These are phyloP conservation scores for Tolypocladium tundrense DNA, from an alignment of 2,329 filamentous ascomycete species.

Conservation along the genomic window DNA sequence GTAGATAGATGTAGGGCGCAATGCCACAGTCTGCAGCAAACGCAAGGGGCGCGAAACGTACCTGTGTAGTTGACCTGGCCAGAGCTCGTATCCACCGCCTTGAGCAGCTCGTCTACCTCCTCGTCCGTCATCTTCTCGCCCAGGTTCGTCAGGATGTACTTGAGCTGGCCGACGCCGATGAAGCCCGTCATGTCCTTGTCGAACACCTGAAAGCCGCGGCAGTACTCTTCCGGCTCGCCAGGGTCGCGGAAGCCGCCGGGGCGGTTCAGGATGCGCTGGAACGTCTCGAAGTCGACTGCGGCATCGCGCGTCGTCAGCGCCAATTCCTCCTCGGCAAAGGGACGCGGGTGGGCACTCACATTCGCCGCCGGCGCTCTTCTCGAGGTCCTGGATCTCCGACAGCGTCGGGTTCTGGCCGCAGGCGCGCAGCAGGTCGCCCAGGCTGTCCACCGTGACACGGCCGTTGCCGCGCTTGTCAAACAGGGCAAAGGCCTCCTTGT, in stretches of 20 bases:
- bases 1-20: neutral
- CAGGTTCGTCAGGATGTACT: constrained; percentile 95
- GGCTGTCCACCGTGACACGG: constrained; percentile 73
- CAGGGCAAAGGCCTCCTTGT: constrained; percentile 99
- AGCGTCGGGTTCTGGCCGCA: constrained; percentile 98
- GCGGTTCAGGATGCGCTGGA: constrained; percentile 92
- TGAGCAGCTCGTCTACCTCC: constrained; percentile 96
- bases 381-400: constrained; percentile 82
- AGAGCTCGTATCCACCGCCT: constrained; percentile 91
- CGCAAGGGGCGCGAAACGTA: constrained; percentile 30
- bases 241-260: constrained; percentile 97
- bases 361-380: constrained; percentile 80
- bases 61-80: constrained; percentile 97
- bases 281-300: constrained; percentile 93
- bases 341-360: constrained; percentile 56
- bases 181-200: constrained; percentile 98
- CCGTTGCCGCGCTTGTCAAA: constrained; percentile 99
- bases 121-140: constrained; percentile 99
- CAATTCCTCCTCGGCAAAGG: neutral
- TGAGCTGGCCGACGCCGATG: constrained; percentile 93
- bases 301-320: neutral
- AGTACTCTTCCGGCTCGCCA: constrained; percentile 96
- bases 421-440: constrained; percentile 89
- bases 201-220: constrained; percentile 97
- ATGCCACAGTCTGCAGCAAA: no score